Evolutionary conservation across 2,329 filamentous ascomycete genomes (phyloP).

Genomic region (Nannizzia gypsea): DNA sequence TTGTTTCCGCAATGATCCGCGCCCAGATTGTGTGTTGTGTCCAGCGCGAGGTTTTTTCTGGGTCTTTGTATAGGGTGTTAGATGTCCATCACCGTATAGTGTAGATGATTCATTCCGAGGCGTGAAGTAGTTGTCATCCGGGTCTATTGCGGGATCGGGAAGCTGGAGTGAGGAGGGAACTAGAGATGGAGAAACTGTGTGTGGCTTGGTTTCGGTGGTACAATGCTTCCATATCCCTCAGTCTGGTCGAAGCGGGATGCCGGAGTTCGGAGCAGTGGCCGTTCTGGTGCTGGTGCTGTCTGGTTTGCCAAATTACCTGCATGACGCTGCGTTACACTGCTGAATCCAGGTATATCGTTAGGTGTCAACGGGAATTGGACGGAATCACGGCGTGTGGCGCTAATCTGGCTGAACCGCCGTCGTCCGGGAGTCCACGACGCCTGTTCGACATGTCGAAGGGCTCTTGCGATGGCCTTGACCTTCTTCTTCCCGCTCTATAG

Average conservation of each 20-base stretch:
- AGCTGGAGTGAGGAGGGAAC: constrained; percentile 45
- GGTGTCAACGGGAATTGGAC: background rate
- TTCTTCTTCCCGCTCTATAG: constrained; percentile 68
- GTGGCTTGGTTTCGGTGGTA: constrained; percentile 40
- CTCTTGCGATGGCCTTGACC: constrained; percentile 68
- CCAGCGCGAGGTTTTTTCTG: background rate
- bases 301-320: background rate
- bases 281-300: constrained; percentile 4
- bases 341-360: background rate
- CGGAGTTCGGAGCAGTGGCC: constrained; percentile 25
- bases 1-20: constrained; percentile 13
- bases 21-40: constrained; percentile 6
- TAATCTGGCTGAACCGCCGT: constrained; percentile 19
- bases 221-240: constrained; percentile 53
- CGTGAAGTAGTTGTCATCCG: constrained; percentile 20
- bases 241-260: constrained; percentile 27
- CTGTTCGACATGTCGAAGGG: constrained; percentile 51
- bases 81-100: constrained; percentile 5
- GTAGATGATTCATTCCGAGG: constrained; percentile 5
- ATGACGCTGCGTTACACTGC: background rate
- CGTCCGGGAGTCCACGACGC: constrained; percentile 41
- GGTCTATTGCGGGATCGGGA: constrained; percentile 49
- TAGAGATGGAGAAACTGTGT: constrained; percentile 20
- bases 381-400: background rate
- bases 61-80: constrained; percentile 9